Percentiles rank a stretch among this genome's conserved stretches.
Conservation (phyloP, 2,329 filamentous ascomycete genomes). For the Botrytis pseudocinerea region DNA sequence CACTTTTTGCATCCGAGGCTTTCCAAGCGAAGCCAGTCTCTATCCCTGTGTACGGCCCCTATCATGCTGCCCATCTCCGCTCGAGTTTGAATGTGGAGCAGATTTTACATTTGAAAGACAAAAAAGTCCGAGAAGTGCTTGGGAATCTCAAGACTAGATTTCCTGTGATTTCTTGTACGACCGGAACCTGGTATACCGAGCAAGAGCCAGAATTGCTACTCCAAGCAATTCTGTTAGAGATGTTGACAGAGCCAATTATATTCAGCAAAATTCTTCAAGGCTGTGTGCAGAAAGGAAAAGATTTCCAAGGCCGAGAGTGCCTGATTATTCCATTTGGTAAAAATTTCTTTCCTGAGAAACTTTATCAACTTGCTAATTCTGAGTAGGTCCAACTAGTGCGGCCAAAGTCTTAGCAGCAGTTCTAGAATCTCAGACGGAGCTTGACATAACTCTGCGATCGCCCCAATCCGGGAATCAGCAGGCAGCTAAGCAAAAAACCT, state of each 20-base stretch:
- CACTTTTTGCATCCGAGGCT: slow-evolving; percentile 19
- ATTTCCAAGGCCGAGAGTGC: slow-evolving; percentile 45
- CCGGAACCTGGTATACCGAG: slow-evolving; percentile 27
- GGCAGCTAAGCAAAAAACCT: slow-evolving; percentile 1
- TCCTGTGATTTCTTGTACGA: slow-evolving; percentile 52
- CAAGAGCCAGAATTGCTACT: slow-evolving; percentile 28
- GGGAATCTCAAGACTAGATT: slow-evolving; percentile 48
- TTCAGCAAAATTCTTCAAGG: slow-evolving; percentile 52
- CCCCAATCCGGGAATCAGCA: neutral
- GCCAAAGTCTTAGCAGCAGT: slow-evolving; percentile 36
- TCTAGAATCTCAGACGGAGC: slow-evolving; percentile 22
- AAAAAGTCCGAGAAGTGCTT: slow-evolving; percentile 46
- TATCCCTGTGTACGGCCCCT: slow-evolving; percentile 35
- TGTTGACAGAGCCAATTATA: slow-evolving; percentile 51
- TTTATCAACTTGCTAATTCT: slow-evolving; percentile 40
- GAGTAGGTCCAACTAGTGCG: slow-evolving; percentile 51
- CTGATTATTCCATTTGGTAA: slow-evolving; percentile 51
- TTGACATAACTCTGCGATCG: slow-evolving; percentile 15
- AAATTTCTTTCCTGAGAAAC: neutral
- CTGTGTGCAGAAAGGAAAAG: slow-evolving; percentile 47
- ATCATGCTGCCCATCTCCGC: slow-evolving; percentile 40
- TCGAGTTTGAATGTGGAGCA: slow-evolving; percentile 31
- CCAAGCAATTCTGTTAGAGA: slow-evolving; percentile 45
- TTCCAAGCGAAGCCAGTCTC: slow-evolving; percentile 23
- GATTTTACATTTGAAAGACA: slow-evolving; percentile 34